A percentile compares a stretch with the other conserved stretches of the same genome.
These are phyloP conservation scores for Udeniomyces megalosporus DNA, from an alignment of 768 basidiomycete species.

Conservation along the genomic window DNA sequence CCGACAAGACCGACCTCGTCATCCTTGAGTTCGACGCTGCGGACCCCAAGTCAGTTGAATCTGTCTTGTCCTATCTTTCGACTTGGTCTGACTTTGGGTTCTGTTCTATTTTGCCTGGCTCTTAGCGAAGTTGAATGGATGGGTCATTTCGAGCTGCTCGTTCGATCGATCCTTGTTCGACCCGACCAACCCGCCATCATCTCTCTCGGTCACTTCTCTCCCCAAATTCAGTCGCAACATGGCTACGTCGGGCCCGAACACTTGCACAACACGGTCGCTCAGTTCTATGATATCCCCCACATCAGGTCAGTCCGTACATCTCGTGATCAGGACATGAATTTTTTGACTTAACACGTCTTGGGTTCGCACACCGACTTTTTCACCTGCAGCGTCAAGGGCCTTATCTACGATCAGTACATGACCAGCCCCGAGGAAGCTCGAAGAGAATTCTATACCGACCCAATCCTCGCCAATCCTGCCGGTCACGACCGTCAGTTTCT, in stretches of 20 bases:
- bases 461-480: constrained; percentile 55
- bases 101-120: background rate
- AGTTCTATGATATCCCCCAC: constrained; percentile 95
- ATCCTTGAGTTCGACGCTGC: constrained; percentile 71
- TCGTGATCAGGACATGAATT: background rate
- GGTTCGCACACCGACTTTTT: background rate
- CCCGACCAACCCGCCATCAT: constrained; percentile 83
- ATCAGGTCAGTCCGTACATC: constrained; percentile 38
- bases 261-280: constrained; percentile 75
- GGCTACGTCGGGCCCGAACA: constrained; percentile 84
- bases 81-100: background rate
- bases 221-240: constrained; percentile 58
- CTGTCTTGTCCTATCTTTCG: background rate
- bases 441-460: constrained; percentile 60
- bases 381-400: constrained; percentile 48
- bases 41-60: background rate
- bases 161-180: constrained; percentile 77
- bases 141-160: constrained; percentile 78
- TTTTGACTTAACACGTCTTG: background rate
- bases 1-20: constrained; percentile 83
- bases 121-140: constrained; percentile 52
- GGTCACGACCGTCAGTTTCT: constrained; percentile 68
- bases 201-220: constrained; percentile 86
- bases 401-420: constrained; percentile 71
- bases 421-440: constrained; percentile 44